Evolutionary conservation across 768 basidiomycete genomes (phyloP).

Genomic region (Gymnopilus dilepis): DNA sequence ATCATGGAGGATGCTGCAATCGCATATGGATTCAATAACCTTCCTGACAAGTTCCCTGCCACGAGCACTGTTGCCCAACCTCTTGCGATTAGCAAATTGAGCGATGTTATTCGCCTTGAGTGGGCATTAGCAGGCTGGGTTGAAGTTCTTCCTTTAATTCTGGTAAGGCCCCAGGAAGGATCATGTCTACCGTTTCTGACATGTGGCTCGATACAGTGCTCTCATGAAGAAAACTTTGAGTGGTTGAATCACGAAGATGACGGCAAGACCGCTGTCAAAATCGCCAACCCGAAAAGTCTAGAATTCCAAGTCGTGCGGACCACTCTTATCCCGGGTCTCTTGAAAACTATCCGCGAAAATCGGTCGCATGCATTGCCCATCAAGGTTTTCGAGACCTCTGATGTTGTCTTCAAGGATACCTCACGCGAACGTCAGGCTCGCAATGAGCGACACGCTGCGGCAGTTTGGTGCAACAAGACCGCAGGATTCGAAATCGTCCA

Average conservation of each 20-base stretch:
- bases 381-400: constrained; percentile 92
- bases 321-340: constrained; percentile 91
- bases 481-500: constrained; percentile 98
- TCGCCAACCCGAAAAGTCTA: constrained; percentile 96
- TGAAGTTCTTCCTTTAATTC: constrained; percentile 91
- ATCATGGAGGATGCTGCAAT: constrained; percentile 98
- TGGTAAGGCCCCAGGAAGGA: constrained; percentile 56
- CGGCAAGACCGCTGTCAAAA: constrained; percentile 80
- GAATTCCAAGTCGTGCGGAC: constrained; percentile 99
- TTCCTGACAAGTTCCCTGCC: constrained; percentile 88
- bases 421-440: constrained; percentile 80
- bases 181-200: background rate
- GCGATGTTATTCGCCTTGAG: constrained; percentile 85
- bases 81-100: constrained; percentile 85
- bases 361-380: constrained; percentile 91
- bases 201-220: constrained; percentile 72
- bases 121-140: constrained; percentile 97
- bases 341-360: constrained; percentile 98
- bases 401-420: constrained; percentile 89
- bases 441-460: constrained; percentile 88
- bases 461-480: constrained; percentile 95
- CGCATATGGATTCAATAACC: constrained; percentile 97
- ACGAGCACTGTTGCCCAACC: constrained; percentile 97
- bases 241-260: constrained; percentile 90
- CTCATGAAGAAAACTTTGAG: constrained; percentile 97